Percentiles rank a stretch among this genome's conserved stretches.
These are phyloP conservation scores for Lagenaria siceraria DNA, from an alignment of 306 rosid genomes.

Conservation along the genomic window DNA sequence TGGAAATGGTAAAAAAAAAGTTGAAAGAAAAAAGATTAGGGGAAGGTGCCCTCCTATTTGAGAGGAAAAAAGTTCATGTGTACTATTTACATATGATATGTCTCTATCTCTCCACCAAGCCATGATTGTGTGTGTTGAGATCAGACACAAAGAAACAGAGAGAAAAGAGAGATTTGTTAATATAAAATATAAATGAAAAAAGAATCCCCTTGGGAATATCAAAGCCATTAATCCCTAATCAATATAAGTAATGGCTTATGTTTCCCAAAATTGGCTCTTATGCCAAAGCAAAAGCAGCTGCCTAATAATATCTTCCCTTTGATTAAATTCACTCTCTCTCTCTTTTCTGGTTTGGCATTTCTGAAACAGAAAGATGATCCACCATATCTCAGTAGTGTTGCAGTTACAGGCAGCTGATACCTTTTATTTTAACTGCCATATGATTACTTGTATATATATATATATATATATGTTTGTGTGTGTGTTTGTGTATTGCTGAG, in stretches of 20 bases:
- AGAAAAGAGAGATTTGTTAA: not conserved
- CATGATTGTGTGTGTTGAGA: constrained; percentile 2
- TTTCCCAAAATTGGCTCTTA: constrained; percentile 42
- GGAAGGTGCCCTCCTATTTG: not conserved
- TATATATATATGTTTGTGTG: not conserved
- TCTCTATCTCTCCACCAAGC: constrained; percentile 4
- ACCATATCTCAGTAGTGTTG: constrained; percentile 31
- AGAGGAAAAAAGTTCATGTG: constrained; percentile 3
- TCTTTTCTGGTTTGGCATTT: not conserved
- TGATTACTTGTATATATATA: not conserved
- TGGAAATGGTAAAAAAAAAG: not conserved
- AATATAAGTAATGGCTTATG: constrained; percentile 15
- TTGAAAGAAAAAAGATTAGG: not conserved
- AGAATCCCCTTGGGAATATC: constrained; percentile 7
- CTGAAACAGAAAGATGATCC: constrained; percentile 18
- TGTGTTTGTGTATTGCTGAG: not conserved
- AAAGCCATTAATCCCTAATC: constrained; percentile 4
- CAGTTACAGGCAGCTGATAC: constrained; percentile 6
- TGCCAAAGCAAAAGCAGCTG: constrained; percentile 64
- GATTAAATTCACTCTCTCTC: constrained; percentile 22
- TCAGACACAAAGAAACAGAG: not conserved
- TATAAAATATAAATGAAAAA: not conserved
- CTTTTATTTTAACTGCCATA: constrained; percentile 13
- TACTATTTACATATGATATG: constrained; percentile 8
- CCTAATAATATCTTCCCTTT: constrained; percentile 50